Evolutionary conservation across 495 filamentous ascomycete genomes (phyloP).

Genomic region (Cercophora sp.): DNA sequence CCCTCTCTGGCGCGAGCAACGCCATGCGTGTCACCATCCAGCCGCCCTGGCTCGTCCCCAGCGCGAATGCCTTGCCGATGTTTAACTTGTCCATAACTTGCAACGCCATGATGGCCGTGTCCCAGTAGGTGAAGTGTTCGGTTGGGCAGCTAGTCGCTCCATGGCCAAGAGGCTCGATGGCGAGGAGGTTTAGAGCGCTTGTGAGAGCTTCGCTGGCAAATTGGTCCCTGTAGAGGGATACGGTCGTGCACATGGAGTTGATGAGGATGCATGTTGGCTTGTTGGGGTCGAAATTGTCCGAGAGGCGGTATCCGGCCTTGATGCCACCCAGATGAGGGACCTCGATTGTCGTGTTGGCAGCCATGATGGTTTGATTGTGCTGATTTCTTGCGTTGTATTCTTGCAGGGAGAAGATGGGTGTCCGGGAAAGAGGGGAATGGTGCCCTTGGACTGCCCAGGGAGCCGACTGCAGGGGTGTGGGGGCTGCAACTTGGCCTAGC

Average conservation of each 20-base stretch:
- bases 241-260: constrained; percentile 56
- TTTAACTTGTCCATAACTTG: constrained; percentile 48
- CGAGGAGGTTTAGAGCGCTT: constrained; percentile 45
- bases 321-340: constrained; percentile 56
- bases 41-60: constrained; percentile 62
- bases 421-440: too few relatives aligned
- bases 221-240: constrained; percentile 49
- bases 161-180: constrained; percentile 56
- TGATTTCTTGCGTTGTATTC: too few relatives aligned
- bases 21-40: constrained; percentile 61
- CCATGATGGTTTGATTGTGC: too few relatives aligned
- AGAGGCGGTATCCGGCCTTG: constrained; percentile 49
- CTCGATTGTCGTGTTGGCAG: constrained; percentile 34
- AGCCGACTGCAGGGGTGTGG: too few relatives aligned
- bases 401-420: too few relatives aligned
- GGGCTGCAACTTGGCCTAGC: too few relatives aligned
- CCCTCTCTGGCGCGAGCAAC: constrained; percentile 54
- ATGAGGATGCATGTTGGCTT: constrained; percentile 59
- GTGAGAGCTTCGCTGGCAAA: constrained; percentile 45
- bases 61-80: constrained; percentile 51
- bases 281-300: constrained; percentile 40
- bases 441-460: too few relatives aligned
- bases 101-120: constrained; percentile 46
- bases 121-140: constrained; percentile 56
- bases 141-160: constrained; percentile 39